Base-by-base conservation (phyloP, 2,329 filamentous ascomycete genomes). In the Sarocladiaceae sp. region DNA sequence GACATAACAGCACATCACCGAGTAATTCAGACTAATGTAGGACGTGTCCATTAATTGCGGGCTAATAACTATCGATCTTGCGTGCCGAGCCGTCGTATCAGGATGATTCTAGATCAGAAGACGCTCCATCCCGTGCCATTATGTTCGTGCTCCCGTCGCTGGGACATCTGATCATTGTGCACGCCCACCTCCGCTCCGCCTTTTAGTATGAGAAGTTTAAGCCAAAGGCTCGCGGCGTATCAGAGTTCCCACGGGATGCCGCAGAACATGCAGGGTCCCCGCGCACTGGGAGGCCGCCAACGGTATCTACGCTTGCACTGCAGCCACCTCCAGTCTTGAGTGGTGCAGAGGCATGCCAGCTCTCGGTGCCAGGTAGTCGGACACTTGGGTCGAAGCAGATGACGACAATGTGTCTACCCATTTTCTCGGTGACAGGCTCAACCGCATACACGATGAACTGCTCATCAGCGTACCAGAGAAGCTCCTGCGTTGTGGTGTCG, bases 371-470 rank as follows among this genome's bases (percentile, higher is more conserved):
- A 11, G 44, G 52, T 12, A 66, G 52, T 25, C 56, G 53, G 20
- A 66, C 53, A 6, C 52, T 56, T 1, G 65, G 60, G n/a, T 67
- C 65, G 50, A 67, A 67, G 1, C 62, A 66, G 23, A 65, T 44
- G 44, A 66, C 54, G 3, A 63, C 40, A 25, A 66, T 29, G 20
- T 33, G 25, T 22, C 23, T 26, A 11, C 22, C 6, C 40, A n/a
- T 44, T 28, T 20, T 48, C 11, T 28, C 28, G 13, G 58, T 26
- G 7, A 56, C 60, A 29, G 29, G 18, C 13, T 12, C 47, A 7
- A 17, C 29, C 6, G 35, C 13, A 23, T 51, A 54, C 10, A 52
- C 35, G 22, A 52, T 25, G 40, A 50, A 50, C 13, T 37, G 42
- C 29, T 46, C 44, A 33, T 55, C 46, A 18, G 36, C 42, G 5